Conservation (phyloP, 2,329 filamentous ascomycete genomes). For the Verticillium longisporum region DNA sequence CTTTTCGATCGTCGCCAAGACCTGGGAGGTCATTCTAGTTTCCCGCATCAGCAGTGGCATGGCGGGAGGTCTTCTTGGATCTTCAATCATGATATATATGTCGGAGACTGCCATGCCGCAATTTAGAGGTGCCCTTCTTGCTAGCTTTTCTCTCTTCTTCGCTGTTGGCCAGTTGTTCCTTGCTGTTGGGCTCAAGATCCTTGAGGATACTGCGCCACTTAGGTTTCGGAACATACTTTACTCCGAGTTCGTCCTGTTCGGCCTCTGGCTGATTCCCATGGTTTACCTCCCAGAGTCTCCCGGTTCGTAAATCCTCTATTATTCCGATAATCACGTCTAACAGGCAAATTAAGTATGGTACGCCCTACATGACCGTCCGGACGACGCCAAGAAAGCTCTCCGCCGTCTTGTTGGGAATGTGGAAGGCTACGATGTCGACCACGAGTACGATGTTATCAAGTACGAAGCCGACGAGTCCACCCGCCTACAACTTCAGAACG, state of each 20-base stretch:
- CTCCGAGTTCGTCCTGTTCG: slow-evolving; percentile 5
- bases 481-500: slow-evolving; percentile 6
- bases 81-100: slow-evolving; percentile 5
- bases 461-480: slow-evolving; percentile 9
- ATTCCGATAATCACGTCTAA: background rate
- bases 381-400: slow-evolving; percentile 11
- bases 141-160: slow-evolving; percentile 3
- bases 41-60: background rate
- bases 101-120: slow-evolving; percentile 4
- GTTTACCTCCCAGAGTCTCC: slow-evolving; percentile 3
- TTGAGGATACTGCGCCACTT: slow-evolving; percentile 1
- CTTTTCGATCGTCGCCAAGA: background rate
- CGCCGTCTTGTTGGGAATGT: slow-evolving; percentile 1
- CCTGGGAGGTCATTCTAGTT: slow-evolving; percentile 4
- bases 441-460: slow-evolving; percentile 13
- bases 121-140: slow-evolving; percentile 2
- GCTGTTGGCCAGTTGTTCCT: slow-evolving; percentile 6
- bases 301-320: background rate
- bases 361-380: background rate
- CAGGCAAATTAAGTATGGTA: background rate
- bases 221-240: slow-evolving; percentile 4
- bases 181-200: slow-evolving; percentile 3
- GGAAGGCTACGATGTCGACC: slow-evolving; percentile 9
- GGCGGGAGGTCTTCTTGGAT: background rate
- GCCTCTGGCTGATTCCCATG: slow-evolving; percentile 3